A percentile compares a stretch with the other conserved stretches of the same genome.
Conservation (phyloP, 306 rosid genomes). For the Medicago arabica region DNA sequence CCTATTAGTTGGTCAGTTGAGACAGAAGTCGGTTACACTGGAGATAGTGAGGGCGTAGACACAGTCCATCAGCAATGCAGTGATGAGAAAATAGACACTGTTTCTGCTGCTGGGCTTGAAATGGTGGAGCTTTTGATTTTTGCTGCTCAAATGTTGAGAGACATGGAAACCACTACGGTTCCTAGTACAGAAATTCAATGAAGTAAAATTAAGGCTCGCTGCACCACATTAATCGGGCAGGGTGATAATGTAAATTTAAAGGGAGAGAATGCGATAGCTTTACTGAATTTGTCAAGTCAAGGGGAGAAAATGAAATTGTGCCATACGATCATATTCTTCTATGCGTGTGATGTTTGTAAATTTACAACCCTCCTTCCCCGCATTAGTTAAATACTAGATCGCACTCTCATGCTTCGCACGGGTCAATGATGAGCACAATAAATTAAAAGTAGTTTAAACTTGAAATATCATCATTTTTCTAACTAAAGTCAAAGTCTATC, state of each 20-base stretch:
- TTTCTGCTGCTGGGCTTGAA: constrained; percentile 89
- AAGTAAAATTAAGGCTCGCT: neutral
- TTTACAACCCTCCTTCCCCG: neutral
- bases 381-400: neutral
- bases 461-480: no score
- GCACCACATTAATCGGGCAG: neutral
- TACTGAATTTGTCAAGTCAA: constrained; percentile 7
- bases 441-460: no score
- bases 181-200: constrained; percentile 37
- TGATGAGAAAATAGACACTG: constrained; percentile 69
- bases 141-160: constrained; percentile 73
- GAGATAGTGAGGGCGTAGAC: constrained; percentile 47
- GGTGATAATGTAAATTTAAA: constrained; percentile 35
- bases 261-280: constrained; percentile 23
- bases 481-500: no score
- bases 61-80: constrained; percentile 46
- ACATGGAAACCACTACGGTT: constrained; percentile 38
- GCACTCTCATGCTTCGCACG: no score
- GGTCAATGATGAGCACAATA: no score
- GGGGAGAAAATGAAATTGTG: constrained; percentile 20
- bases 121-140: constrained; percentile 92
- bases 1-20: constrained; percentile 90
- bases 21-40: constrained; percentile 47
- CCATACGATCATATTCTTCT: neutral
- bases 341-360: neutral